A percentile compares a stretch with the other conserved stretches of the same genome.
These are phyloP conservation scores for Magnolia sinica DNA, from an alignment of 164 flowering plant species.

Conservation along the genomic window DNA sequence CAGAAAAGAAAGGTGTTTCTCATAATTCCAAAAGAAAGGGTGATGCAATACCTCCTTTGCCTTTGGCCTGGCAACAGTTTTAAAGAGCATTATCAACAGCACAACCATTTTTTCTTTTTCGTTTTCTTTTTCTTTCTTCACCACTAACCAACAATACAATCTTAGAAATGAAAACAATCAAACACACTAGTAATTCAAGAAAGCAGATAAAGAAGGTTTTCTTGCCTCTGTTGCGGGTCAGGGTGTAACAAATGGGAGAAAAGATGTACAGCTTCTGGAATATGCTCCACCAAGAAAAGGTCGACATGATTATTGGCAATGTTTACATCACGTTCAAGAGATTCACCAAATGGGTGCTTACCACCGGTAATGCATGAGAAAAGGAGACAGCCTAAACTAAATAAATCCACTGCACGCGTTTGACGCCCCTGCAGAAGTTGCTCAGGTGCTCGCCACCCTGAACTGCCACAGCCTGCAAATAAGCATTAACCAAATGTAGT, in stretches of 20 bases:
- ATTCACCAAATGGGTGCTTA: conserved; percentile 69
- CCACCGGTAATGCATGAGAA: conserved; percentile 75
- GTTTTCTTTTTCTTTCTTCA: too few relatives aligned
- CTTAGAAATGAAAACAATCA: not conserved
- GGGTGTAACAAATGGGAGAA: conserved; percentile 49
- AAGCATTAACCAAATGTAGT: not conserved
- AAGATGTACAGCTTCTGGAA: conserved; percentile 81
- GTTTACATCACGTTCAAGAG: conserved; percentile 60
- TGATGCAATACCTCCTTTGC: conserved; percentile 53
- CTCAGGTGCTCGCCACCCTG: conserved; percentile 92
- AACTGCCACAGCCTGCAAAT: conserved; percentile 65
- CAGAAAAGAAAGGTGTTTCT: conserved; percentile 65
- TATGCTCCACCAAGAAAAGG: conserved; percentile 56
- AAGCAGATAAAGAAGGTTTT: not conserved
- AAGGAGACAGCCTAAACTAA: conserved; percentile 78
- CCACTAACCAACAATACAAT: not conserved
- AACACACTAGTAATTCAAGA: not conserved
- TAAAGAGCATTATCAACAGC: not conserved
- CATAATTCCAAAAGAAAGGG: conserved; percentile 77
- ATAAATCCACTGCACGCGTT: conserved; percentile 72
- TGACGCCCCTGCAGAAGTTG: conserved; percentile 68
- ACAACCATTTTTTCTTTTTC: too few relatives aligned
- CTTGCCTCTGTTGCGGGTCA: conserved; percentile 57
- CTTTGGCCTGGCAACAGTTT: conserved; percentile 43
- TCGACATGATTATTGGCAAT: conserved; percentile 52